Conservation (phyloP, 1,284 basidiomycete species). For the Apiotrichum sp. region DNA sequence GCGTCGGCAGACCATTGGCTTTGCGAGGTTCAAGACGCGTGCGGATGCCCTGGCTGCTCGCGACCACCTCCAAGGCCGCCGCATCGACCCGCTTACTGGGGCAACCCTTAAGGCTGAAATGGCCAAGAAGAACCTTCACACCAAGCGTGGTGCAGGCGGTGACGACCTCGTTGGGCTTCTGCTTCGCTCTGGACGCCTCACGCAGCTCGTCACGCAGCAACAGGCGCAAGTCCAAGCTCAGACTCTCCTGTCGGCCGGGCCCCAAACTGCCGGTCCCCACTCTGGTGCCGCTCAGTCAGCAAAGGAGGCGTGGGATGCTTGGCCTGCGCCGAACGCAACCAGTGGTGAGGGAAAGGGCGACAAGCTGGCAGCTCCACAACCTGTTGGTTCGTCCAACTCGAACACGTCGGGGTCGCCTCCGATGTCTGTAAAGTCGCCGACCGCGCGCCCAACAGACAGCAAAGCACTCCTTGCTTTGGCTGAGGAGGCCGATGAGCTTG, state of each 20-base stretch:
- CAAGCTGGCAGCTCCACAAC: constrained; percentile 9
- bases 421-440: constrained; percentile 30
- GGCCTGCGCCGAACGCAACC: constrained; percentile 14
- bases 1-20: constrained; percentile 87
- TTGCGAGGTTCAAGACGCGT: constrained; percentile 87
- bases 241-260: constrained; percentile 1
- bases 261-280: constrained; percentile 4
- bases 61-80: constrained; percentile 81
- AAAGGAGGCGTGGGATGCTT: constrained; percentile 36
- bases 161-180: constrained; percentile 44
- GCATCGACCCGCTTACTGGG: constrained; percentile 91
- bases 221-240: constrained; percentile 14
- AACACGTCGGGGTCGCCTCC: constrained; percentile 33
- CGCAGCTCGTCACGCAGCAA: constrained; percentile 18
- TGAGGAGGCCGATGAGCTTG: constrained; percentile 46
- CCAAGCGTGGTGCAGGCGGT: constrained; percentile 66
- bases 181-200: constrained; percentile 33
- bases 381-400: constrained; percentile 15
- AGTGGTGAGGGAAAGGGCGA: constrained; percentile 9
- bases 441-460: constrained; percentile 33
- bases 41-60: constrained; percentile 81
- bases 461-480: constrained; percentile 46
- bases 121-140: constrained; percentile 99
- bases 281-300: constrained; percentile 18
- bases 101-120: constrained; percentile 95